Evolutionary conservation across 305 asterid genomes (phyloP).

Genomic region (Caryopteris hybrid): DNA sequence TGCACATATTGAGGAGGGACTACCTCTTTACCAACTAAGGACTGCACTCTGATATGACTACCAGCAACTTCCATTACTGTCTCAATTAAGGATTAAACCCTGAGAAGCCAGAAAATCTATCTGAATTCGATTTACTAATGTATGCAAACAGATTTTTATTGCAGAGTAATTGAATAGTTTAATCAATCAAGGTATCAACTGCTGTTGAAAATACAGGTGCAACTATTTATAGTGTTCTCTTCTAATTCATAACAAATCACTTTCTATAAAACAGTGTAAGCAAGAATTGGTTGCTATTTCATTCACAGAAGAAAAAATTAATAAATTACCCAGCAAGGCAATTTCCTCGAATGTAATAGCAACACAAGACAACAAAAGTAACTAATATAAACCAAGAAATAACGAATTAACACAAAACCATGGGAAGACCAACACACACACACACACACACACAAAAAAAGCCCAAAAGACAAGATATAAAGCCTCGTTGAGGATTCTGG

Average conservation of each 20-base stretch:
- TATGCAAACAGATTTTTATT: background rate
- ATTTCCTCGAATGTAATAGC: background rate
- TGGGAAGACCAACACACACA: no score
- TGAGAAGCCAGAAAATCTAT: conserved; percentile 4
- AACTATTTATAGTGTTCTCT: no score
- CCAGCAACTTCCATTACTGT: conserved; percentile 35
- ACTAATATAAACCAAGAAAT: no score
- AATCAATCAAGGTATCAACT: background rate
- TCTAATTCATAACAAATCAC: background rate
- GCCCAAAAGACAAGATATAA: no score
- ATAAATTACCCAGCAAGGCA: no score
- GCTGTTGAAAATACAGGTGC: background rate
- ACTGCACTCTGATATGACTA: conserved; percentile 47
- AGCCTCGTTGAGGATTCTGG: no score
- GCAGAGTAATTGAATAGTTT: background rate
- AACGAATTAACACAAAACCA: no score
- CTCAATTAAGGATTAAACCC: background rate
- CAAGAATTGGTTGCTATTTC: background rate
- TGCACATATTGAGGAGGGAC: conserved; percentile 65
- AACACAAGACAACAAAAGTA: background rate
- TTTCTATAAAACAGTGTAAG: background rate
- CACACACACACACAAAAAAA: no score
- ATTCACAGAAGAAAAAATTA: background rate
- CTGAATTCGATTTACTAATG: background rate
- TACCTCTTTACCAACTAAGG: conserved; percentile 33